Evolutionary conservation across 75 land plant species (phyloP), one percentile per base, ranked within the genome.

Genomic region (Picea glauca): DNA sequence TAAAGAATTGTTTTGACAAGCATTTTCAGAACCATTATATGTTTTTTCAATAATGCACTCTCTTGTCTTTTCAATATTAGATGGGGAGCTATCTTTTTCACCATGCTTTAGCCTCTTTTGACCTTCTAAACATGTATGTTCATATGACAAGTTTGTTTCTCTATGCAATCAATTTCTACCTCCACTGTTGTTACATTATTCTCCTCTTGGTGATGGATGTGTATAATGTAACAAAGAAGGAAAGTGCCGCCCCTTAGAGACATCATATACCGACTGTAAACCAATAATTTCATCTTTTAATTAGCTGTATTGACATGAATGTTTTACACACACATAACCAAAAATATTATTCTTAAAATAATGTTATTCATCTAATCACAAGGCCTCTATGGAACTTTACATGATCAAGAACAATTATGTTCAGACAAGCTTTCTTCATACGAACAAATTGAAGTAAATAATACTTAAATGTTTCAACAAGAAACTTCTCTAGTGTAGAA

Each of bases 201-300:
- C 46, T 68, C 46, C 50, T 40, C 13, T 40, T 20, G 72, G 46
- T 14, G 32, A 63, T n/a, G 21, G 46, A 68, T 68, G 50, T 1
- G 18, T 68, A 7, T 14, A 4, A 68, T 68, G 8, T 18, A 8
- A 46, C 11, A 7, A 35, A 1, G 23, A 68, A 17, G 72, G 20
- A 68, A 20, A 68, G n/a, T 68, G 20, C 3, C 21, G 50, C 20
- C 72, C 72, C 35, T 40, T 33, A 40, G 8, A 7, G 9, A 68
- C 33, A 38, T 68, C 72, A 68, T n/a, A 68, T 40, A 68, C 72
- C 50, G 40, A 12, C 72, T 68, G 72, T 12, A 68, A 68, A 68
- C 67, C 20, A 68, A 68, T 68, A 33, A 68, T 0, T 68, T 13
- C 38, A 38, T 18, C 13, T 68, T 68, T 1, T 68, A 68, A 58